Conservation (phyloP, 129 eudicot genomes). For the Mikania micrantha region DNA sequence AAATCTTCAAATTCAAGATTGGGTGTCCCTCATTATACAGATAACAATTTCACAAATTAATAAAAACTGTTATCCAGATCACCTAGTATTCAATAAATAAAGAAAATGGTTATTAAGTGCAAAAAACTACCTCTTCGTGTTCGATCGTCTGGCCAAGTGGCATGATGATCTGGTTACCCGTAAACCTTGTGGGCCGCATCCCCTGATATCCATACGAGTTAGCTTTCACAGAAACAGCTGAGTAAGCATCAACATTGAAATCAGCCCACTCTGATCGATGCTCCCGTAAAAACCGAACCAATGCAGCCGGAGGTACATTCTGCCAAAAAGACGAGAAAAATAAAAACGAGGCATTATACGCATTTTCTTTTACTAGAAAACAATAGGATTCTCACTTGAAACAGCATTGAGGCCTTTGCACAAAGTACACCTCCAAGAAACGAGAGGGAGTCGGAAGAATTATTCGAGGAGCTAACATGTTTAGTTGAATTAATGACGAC, state of each 20-base stretch:
- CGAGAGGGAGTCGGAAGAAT: conserved; percentile 34
- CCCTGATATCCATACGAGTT: conserved; percentile 58
- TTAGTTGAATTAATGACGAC: conserved; percentile 63
- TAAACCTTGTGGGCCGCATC: conserved; percentile 69
- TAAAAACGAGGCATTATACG: not conserved
- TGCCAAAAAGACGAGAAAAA: conserved; percentile 13
- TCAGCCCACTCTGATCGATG: conserved; percentile 99
- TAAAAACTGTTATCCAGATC: not conserved
- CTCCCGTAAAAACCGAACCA: conserved; percentile 87
- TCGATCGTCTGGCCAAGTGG: conserved; percentile 93
- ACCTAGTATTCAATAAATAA: not conserved
- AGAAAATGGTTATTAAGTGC: not conserved
- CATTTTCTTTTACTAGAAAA: not conserved
- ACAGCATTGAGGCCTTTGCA: conserved; percentile 98
- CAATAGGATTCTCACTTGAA: conserved; percentile 51
- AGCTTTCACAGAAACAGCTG: conserved; percentile 75
- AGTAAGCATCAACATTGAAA: conserved; percentile 78
- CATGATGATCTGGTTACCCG: conserved; percentile 93
- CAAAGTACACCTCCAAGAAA: conserved; percentile 80
- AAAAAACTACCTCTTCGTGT: conserved; percentile 67
- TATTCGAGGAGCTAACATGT: conserved; percentile 30
- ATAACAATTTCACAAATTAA: not conserved
- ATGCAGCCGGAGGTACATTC: conserved; percentile 91
- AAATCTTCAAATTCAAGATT: not conserved
- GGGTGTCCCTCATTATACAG: not conserved